Conservation (phyloP, 2,329 filamentous ascomycete species). For the Sporothrix phasma region DNA sequence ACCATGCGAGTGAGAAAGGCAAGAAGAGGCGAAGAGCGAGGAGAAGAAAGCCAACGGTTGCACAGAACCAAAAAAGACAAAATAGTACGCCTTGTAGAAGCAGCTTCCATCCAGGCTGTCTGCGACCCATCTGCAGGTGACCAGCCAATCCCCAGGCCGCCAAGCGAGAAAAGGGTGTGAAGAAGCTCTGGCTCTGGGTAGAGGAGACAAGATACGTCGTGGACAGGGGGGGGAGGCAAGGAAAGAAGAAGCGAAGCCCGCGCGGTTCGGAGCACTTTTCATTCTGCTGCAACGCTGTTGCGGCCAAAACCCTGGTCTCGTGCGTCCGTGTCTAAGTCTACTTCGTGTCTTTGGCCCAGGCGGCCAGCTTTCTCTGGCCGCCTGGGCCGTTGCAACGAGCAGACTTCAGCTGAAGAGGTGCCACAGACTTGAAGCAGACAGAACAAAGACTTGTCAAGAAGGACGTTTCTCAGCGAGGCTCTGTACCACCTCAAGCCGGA, state of each 20-base stretch:
- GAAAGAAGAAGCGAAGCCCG: not conserved
- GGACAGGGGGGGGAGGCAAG: not conserved
- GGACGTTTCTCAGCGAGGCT: too few species aligned
- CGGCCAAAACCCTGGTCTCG: not conserved
- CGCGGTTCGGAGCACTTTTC: not conserved
- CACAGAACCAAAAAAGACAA: not conserved
- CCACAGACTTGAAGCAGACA: not conserved
- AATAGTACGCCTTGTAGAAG: not conserved
- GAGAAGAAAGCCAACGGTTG: not conserved
- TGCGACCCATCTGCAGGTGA: conserved; percentile 1
- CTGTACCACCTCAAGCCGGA: not conserved
- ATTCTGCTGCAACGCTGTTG: not conserved
- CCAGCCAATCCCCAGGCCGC: not conserved
- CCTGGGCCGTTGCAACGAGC: not conserved
- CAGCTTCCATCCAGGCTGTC: conserved; percentile 1
- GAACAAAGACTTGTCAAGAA: not conserved
- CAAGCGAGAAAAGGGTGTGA: not conserved
- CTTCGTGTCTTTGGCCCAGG: too few species aligned
- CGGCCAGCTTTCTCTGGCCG: too few species aligned
- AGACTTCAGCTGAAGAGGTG: not conserved
- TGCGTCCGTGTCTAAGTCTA: too few species aligned
- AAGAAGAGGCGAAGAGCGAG: too few species aligned
- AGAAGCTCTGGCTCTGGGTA: not conserved
- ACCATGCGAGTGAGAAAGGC: not conserved
- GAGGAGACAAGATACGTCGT: too few species aligned